Conservation (phyloP, 2,329 filamentous ascomycete species). For the Neopestalotiopsis sp. region DNA sequence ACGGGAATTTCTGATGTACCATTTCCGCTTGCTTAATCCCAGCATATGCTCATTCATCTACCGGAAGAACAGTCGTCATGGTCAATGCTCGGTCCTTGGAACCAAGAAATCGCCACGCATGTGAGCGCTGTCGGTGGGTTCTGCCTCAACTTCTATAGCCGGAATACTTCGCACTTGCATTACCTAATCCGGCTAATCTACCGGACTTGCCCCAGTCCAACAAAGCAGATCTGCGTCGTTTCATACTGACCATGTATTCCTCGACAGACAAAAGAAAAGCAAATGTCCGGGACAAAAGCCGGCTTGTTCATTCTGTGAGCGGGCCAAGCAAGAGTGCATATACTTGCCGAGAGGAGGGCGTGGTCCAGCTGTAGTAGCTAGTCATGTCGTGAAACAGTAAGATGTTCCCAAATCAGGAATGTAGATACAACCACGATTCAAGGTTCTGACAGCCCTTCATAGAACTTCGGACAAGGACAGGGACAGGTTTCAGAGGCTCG, state of each 20-base stretch:
- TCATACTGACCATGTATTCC: neutral
- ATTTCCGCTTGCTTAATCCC: too few relatives aligned
- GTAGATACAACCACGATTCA: neutral
- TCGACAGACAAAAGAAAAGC: neutral
- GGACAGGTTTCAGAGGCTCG: neutral
- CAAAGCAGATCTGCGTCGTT: neutral
- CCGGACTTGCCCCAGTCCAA: neutral
- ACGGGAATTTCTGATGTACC: neutral
- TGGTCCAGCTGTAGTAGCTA: neutral
- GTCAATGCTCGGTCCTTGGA: neutral
- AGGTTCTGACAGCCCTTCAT: neutral
- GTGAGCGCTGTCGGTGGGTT: slow-evolving; percentile 1
- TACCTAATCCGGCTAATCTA: neutral
- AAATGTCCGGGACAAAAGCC: neutral
- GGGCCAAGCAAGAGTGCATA: neutral
- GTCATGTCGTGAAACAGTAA: neutral
- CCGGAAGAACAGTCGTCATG: neutral
- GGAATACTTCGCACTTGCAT: neutral
- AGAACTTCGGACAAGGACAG: neutral
- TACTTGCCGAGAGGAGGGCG: neutral
- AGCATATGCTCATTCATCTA: neutral
- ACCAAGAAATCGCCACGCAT: neutral
- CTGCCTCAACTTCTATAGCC: neutral
- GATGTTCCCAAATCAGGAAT: neutral
- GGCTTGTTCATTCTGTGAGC: neutral